phyloP scores from a whole-genome alignment of 495 filamentous ascomycete genomes.

The Aspergillus panamensis region DNA sequence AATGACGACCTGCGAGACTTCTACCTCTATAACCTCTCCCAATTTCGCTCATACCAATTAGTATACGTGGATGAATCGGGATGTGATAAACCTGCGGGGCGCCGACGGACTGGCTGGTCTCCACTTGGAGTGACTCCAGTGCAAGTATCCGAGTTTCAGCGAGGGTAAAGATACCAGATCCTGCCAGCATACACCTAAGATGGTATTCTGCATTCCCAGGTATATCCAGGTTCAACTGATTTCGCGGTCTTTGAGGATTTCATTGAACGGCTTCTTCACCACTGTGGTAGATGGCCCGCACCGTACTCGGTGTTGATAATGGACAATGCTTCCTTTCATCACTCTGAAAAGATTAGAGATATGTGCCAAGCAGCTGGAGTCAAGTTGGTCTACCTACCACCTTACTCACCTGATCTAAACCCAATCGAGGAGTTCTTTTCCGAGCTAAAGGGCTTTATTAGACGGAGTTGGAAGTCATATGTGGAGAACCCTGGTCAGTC shows the following conservation, averaged over 20 bases:
- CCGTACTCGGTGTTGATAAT: too few species aligned
- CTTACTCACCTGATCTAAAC: constrained; percentile 30
- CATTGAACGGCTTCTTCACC: constrained; percentile 40
- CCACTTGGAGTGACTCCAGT: not conserved
- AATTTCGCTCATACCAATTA: not conserved
- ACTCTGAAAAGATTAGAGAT: too few species aligned
- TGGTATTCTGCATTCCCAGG: constrained; percentile 31
- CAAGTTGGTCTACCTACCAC: constrained; percentile 29
- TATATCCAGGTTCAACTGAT: constrained; percentile 40
- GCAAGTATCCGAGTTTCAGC: constrained; percentile 5
- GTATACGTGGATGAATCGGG: constrained; percentile 8
- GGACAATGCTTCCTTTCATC: too few species aligned
- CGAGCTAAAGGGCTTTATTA: constrained; percentile 27
- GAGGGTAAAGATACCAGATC: constrained; percentile 34
- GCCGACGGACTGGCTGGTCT: constrained; percentile 8
- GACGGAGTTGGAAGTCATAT: constrained; percentile 16
- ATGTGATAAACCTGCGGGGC: constrained; percentile 4
- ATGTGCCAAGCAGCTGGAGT: too few species aligned
- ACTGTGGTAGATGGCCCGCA: too few species aligned
- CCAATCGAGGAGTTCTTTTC: constrained; percentile 32
- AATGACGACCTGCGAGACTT: too few species aligned
- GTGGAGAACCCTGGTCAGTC: too few species aligned
- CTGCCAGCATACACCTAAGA: constrained; percentile 40
- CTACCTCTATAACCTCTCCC: too few species aligned
- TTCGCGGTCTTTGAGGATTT: constrained; percentile 38